Percentiles rank a stretch among this genome's conserved stretches.
phyloP scores from a whole-genome alignment of 129 eudicot genomes.

The Heracleum sosnowskyi region DNA sequence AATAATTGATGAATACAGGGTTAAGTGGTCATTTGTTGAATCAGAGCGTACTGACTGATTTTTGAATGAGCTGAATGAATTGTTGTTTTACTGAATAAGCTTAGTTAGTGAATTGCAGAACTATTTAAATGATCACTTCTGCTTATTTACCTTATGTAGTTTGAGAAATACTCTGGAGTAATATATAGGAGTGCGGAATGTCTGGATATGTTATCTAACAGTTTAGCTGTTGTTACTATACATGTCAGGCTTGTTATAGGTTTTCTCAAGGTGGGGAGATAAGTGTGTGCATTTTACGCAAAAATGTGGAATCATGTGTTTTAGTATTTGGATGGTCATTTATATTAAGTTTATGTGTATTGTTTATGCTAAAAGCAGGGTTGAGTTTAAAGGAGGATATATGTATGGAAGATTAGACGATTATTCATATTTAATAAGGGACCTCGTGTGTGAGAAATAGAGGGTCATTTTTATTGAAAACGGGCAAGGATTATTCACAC shows the following conservation, averaged over 20 bases:
- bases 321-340: background rate
- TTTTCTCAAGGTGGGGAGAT: background rate
- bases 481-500: background rate
- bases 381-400: background rate
- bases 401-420: background rate
- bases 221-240: no score
- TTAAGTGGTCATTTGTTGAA: background rate
- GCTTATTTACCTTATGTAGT: background rate
- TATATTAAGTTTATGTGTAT: background rate
- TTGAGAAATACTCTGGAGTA: background rate
- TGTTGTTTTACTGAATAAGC: no score
- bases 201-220: background rate
- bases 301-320: background rate
- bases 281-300: background rate
- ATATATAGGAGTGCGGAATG: background rate
- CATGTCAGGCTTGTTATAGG: background rate
- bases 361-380: background rate
- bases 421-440: no score
- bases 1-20: no score
- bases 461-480: background rate
- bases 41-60: background rate
- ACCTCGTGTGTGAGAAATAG: no score
- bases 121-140: background rate
- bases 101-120: background rate
- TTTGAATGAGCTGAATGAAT: background rate